Conservation (phyloP, 78 protist genomes). For the Paratrimastix pyriformis region DNA sequence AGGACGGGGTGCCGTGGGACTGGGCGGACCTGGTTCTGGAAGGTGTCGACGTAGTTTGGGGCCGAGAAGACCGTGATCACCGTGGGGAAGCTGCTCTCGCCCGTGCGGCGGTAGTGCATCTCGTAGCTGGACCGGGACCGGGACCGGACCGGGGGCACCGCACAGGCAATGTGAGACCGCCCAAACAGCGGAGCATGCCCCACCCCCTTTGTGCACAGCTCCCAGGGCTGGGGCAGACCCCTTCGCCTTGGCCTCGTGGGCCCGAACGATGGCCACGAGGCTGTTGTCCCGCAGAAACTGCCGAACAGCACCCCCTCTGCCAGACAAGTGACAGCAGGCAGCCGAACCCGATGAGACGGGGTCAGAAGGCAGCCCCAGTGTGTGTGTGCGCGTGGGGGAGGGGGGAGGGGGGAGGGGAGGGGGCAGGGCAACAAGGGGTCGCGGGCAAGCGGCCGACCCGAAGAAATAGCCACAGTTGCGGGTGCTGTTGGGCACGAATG, state of each 20-base stretch:
- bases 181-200: background rate
- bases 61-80: slow-evolving; percentile 95
- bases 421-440: background rate
- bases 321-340: background rate
- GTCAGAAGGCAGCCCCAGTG: background rate
- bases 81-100: slow-evolving; percentile 81
- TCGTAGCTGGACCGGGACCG: no score
- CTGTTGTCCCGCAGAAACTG: slow-evolving; percentile 75
- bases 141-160: no score
- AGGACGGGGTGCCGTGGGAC: background rate
- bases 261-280: slow-evolving; percentile 84
- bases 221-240: slow-evolving; percentile 19
- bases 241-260: slow-evolving; percentile 92
- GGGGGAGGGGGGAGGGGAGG: background rate
- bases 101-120: slow-evolving; percentile 6
- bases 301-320: slow-evolving; percentile 62
- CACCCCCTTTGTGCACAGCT: background rate
- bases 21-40: slow-evolving; percentile 78
- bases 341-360: no score
- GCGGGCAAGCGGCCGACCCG: slow-evolving; percentile 1
- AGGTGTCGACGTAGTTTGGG: slow-evolving; percentile 94
- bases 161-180: background rate
- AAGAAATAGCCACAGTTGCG: slow-evolving; percentile 86
- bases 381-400: background rate
- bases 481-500: slow-evolving; percentile 63